Evolutionary conservation across 2,329 filamentous ascomycete species (phyloP), one percentile per base, ranked within the genome.

Genomic region (Fusarium nygamai): DNA sequence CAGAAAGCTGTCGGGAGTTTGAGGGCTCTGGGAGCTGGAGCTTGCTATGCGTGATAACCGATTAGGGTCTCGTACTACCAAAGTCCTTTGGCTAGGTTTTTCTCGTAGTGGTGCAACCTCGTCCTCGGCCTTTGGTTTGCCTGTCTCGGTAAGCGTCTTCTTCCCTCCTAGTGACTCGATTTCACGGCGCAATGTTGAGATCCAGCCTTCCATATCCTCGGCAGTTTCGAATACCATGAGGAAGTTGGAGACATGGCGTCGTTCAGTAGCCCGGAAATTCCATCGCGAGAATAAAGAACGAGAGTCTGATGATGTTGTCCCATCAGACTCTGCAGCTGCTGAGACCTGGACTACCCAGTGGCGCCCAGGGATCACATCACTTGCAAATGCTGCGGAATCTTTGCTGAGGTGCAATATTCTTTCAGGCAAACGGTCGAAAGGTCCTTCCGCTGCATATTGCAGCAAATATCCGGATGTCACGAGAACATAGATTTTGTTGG

Each of bases 281-380:
- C 94, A 83, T 61, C 91, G 89, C 4, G 92, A 90, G 38, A 94
- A 86, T 7, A 94, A 81, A 3, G 92, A 93, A 57, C 89, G 88
- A 7, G 88, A 84, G 43, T 90, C 88, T 6, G 85, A 76, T 7
- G 85, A 78, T 20, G 86, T 79, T 3, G 81, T 83, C 34, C 89
- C 89, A 39, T 92, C 88, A 6, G 88, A 82, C 57, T 91, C 90
- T 64, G 91, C 90, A 14, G 86, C 84, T 41, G 93, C 92, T 6
- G 91, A 92, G 29, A 96, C 89, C 75, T 94, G 93, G 20, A 96
- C 82, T 11, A 96, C 94, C 90, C 93, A 95, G 78, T 95, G 93
- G 69, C 90, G 90, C 11, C 94, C 94, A 7, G 93, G 92, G 63
- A 96, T 94, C 20, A 93, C 86, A 79, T 96, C 94, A 74, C 91